Percentiles rank a stretch among this genome's conserved stretches.
Conservation (phyloP, 2,329 filamentous ascomycete genomes). For the Xylariomycetidae sp. region DNA sequence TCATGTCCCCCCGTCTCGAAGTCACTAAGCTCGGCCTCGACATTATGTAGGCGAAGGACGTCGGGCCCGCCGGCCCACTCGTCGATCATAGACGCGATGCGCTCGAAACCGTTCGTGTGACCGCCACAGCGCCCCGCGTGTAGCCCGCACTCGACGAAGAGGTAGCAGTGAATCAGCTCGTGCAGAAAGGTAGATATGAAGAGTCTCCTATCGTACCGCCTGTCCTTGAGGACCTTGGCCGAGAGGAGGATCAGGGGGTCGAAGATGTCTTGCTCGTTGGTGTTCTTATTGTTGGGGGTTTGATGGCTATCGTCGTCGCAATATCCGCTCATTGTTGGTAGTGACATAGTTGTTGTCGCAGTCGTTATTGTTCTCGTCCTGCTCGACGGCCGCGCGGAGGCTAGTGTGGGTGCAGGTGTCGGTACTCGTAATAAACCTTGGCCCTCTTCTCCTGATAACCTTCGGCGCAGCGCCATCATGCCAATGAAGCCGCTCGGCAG, state of each 20-base stretch:
- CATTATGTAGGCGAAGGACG: conserved; percentile 50
- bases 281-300: no score
- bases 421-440: no score
- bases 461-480: conserved; percentile 60
- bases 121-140: conserved; percentile 51
- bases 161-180: conserved; percentile 63
- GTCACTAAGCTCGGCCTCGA: conserved; percentile 57
- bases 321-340: no score
- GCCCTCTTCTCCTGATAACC: no score
- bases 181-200: conserved; percentile 63
- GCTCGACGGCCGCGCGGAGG: no score
- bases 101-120: conserved; percentile 55
- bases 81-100: conserved; percentile 57
- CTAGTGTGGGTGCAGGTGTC: no score
- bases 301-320: no score
- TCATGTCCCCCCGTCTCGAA: conserved; percentile 38
- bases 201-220: conserved; percentile 53
- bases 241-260: conserved; percentile 62
- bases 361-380: no score
- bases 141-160: conserved; percentile 59
- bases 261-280: conserved; percentile 44
- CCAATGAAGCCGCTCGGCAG: conserved; percentile 56
- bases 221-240: conserved; percentile 51
- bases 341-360: no score
- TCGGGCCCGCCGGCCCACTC: conserved; percentile 55